Base-by-base conservation (phyloP, 208 protist genomes). In the Trypanosoma brucei region DNA sequence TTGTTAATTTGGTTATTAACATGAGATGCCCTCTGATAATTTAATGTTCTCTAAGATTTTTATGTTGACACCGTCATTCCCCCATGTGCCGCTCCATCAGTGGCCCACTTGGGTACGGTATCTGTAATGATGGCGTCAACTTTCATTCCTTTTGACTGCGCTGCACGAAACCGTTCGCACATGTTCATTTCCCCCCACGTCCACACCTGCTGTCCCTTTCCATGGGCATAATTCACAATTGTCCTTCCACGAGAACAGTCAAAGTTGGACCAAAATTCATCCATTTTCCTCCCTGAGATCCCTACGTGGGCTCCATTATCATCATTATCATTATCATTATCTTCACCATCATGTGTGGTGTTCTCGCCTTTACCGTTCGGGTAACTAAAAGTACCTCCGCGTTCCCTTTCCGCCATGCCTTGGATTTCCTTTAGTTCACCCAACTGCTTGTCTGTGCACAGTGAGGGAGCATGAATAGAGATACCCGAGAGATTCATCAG, bases 71-170 rank as follows among this genome's bases (percentile, higher is more conserved):
- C 50, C 22, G 11, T 54, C 7, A 6, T 34, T 54, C 31, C 50
- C 13, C 59, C 53, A 60, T 36, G 4, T 59, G 38, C 14, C 37
- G 11, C 33, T 1, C 8, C 30, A 5, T 34, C 55, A 0, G 39
- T 9, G 34, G 69, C 34, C 67, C 62, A 82, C 4, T 82, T 59
- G 0, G 85, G 85, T 8, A 88, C 78, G 59, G 77, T 79, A 54
- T 92, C 85, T 4, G 81, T 80, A 65, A 92, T 92, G 13, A 92
- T 75, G 31, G 79, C 85, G 60, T 92, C 85, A 6, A 92, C 78
- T 9, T 40, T 56, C 72, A 92, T 87, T 48, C 72, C 54, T 30
- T 62, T 22, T 56, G 66, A 74, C 59, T 92, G 85, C 46, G 70
- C 56, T 49, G 81, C 75, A 6, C 73, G 65, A 57, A 88, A 92